Evolutionary conservation across 2,329 filamentous ascomycete genomes (phyloP).

Genomic region (Seiridium cupressi): DNA sequence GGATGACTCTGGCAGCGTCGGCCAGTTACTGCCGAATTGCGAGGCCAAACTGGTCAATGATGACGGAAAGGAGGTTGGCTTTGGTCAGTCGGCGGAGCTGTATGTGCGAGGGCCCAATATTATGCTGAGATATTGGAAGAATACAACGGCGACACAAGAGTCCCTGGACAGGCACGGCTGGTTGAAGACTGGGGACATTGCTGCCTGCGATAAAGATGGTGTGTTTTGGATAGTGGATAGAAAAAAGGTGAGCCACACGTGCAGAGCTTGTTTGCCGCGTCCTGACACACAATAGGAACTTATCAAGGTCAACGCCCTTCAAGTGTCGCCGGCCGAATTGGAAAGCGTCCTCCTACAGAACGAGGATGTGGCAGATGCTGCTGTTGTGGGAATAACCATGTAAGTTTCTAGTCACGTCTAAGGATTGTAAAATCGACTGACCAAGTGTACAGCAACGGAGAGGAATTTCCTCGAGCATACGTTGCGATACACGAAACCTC

Average conservation of each 20-base stretch:
- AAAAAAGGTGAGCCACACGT: conserved; percentile 37
- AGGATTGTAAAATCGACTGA: too few species aligned
- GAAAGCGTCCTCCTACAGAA: conserved; percentile 51
- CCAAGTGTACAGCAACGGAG: conserved; percentile 27
- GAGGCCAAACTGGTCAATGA: conserved; percentile 54
- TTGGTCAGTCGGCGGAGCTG: conserved; percentile 51
- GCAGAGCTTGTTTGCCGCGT: background rate
- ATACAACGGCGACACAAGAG: conserved; percentile 51
- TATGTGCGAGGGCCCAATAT: conserved; percentile 54
- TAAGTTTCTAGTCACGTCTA: conserved; percentile 20
- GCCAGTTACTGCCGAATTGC: conserved; percentile 50
- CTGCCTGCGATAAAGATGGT: conserved; percentile 42
- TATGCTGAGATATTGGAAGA: conserved; percentile 59
- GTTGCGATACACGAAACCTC: conserved; percentile 46
- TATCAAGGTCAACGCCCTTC: conserved; percentile 58
- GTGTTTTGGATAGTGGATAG: conserved; percentile 54
- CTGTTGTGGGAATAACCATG: conserved; percentile 51
- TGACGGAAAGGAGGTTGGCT: conserved; percentile 45
- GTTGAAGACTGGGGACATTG: conserved; percentile 59
- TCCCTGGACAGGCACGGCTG: conserved; percentile 50
- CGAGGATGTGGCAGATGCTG: conserved; percentile 51
- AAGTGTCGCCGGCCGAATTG: conserved; percentile 59
- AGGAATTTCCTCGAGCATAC: conserved; percentile 54
- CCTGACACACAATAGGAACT: conserved; percentile 40
- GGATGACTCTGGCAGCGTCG: conserved; percentile 46